Evolutionary conservation across 148 eudicot species (phyloP).

Genomic region (Simmondsia chinensis): DNA sequence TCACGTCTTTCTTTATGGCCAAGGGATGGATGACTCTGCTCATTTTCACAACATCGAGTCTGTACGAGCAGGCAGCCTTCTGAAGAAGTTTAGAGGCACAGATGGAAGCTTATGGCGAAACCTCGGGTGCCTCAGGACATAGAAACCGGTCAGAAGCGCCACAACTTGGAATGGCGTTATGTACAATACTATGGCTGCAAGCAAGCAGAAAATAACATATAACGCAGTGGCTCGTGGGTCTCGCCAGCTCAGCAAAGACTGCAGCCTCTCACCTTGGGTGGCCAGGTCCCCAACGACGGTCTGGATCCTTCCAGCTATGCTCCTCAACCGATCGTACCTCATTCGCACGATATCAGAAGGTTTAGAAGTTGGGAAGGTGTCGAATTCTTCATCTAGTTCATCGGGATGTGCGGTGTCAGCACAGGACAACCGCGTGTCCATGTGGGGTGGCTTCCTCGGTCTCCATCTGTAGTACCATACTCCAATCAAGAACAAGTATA

Average conservation of each 20-base stretch:
- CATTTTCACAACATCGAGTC: conserved; percentile 60
- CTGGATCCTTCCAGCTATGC: conserved; percentile 53
- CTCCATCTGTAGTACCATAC: conserved; percentile 66
- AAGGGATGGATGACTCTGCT: too few species aligned
- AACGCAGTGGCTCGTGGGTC: conserved; percentile 57
- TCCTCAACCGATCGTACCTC: conserved; percentile 59
- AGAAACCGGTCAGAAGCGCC: conserved; percentile 40
- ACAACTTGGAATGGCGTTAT: conserved; percentile 55
- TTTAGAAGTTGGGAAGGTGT: conserved; percentile 50
- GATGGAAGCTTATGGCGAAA: conserved; percentile 55
- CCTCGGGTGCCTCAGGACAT: conserved; percentile 56
- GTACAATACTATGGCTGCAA: conserved; percentile 44
- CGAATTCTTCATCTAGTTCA: conserved; percentile 53
- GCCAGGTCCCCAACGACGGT: conserved; percentile 59
- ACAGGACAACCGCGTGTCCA: conserved; percentile 57
- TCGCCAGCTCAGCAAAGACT: conserved; percentile 54
- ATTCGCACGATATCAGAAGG: conserved; percentile 39
- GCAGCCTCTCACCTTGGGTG: conserved; percentile 57
- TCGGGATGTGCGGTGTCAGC: conserved; percentile 54
- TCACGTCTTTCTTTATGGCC: too few species aligned
- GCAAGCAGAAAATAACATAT: conserved; percentile 47
- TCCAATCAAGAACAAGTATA: conserved; percentile 48
- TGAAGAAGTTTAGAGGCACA: conserved; percentile 51
- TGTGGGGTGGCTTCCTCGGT: conserved; percentile 55
- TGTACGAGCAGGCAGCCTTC: conserved; percentile 55